Evolutionary conservation across 306 rosid species (phyloP).

Genomic region (Lithocarpus polystachyus): DNA sequence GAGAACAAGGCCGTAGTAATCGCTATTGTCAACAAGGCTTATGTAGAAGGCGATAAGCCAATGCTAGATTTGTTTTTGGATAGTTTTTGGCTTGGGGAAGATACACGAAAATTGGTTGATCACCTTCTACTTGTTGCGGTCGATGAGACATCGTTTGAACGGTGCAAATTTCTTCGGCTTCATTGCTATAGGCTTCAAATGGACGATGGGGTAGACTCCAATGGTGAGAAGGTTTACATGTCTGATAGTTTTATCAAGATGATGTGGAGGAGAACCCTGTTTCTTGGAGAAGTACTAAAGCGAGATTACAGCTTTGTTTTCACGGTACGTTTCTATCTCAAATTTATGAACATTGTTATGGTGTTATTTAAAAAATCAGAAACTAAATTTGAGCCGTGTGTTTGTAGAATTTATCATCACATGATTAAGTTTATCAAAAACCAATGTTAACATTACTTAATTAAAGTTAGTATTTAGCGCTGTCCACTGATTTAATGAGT

Average conservation of each 20-base stretch:
- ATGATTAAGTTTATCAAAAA: too few relatives aligned
- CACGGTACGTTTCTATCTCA: constrained; percentile 11
- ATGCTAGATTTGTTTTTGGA: constrained; percentile 34
- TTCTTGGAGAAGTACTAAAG: constrained; percentile 29
- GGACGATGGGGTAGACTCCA: constrained; percentile 4
- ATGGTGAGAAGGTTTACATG: constrained; percentile 28
- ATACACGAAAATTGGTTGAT: constrained; percentile 12
- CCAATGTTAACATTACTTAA: too few relatives aligned
- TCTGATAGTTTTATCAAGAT: constrained; percentile 23
- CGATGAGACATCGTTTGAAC: constrained; percentile 24
- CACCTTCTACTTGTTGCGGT: constrained; percentile 28
- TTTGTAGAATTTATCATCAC: too few relatives aligned
- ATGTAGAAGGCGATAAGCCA: constrained; percentile 23
- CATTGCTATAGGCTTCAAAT: constrained; percentile 29
- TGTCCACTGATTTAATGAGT: too few relatives aligned
- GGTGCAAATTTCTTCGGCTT: constrained; percentile 25
- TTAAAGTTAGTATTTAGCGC: too few relatives aligned
- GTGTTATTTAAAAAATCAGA: too few relatives aligned
- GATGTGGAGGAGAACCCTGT: constrained; percentile 26
- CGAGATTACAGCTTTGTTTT: constrained; percentile 28
- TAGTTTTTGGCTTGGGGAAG: constrained; percentile 33
- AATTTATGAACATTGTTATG: neutral
- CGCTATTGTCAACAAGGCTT: constrained; percentile 27
- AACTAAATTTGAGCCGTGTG: too few relatives aligned
- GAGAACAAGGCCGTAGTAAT: constrained; percentile 19